Percentiles rank a stretch among this genome's conserved stretches.
Evolutionary conservation across 148 eudicot genomes (phyloP).

Genomic region (Rhododendron griersonianum): DNA sequence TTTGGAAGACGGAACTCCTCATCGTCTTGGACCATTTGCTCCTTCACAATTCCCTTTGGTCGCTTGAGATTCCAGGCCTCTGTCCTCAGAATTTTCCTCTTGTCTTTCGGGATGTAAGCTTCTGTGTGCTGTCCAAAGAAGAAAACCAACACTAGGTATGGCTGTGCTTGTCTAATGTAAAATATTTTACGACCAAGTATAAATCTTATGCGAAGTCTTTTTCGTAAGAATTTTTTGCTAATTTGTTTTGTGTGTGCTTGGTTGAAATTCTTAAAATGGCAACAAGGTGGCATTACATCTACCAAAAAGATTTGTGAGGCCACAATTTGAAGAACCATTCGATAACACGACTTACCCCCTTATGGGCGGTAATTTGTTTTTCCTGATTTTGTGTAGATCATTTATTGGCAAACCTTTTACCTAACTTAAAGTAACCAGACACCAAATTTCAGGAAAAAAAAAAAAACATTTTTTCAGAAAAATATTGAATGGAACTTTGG

Average conservation of each 20-base stretch:
- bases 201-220: not conserved
- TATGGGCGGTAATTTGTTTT: not conserved
- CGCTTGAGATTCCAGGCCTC: slow-evolving; percentile 21
- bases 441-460: not conserved
- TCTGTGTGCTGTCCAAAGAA: slow-evolving; percentile 15
- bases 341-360: not conserved
- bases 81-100: slow-evolving; percentile 35
- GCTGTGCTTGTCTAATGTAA: not conserved
- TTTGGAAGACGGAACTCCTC: slow-evolving; percentile 61
- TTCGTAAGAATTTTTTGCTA: not conserved
- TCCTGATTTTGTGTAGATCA: not conserved
- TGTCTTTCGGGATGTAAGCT: not conserved
- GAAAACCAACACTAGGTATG: not conserved
- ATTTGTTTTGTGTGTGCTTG: not conserved
- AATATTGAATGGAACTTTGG: not conserved
- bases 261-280: not conserved
- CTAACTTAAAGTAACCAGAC: not conserved
- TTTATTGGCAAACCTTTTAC: not conserved
- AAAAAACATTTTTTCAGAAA: not conserved
- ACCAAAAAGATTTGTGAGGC: not conserved
- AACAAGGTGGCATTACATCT: not conserved
- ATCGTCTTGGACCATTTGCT: slow-evolving; percentile 18
- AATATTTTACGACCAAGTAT: not conserved
- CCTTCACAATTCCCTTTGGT: slow-evolving; percentile 15
- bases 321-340: not conserved